Evolutionary conservation across 2,329 filamentous ascomycete species (phyloP).

Genomic region (Cyphellophora europaea): DNA sequence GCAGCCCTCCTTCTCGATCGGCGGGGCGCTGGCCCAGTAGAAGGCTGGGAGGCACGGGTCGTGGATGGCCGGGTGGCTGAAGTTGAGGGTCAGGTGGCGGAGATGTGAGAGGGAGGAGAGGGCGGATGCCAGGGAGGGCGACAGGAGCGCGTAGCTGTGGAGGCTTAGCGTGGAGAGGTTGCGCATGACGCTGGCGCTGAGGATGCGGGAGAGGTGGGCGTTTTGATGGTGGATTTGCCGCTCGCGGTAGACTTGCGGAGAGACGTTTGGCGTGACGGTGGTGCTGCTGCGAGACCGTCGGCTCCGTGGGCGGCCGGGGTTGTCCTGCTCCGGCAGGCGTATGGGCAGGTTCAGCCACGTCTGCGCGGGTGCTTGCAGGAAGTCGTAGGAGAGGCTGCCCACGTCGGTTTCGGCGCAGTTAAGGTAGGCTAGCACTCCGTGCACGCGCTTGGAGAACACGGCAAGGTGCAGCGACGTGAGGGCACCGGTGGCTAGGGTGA

Average conservation of each 20-base stretch:
- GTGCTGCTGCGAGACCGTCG: not conserved
- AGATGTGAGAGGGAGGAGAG: constrained; percentile 23
- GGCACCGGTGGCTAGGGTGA: constrained; percentile 21
- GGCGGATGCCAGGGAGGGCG: constrained; percentile 23
- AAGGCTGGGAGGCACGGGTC: constrained; percentile 21
- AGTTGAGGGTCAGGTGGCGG: constrained; percentile 25
- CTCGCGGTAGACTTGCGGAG: constrained; percentile 4
- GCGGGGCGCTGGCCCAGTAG: constrained; percentile 22
- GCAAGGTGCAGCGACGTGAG: constrained; percentile 23
- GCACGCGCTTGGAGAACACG: constrained; percentile 24
- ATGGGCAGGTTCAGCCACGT: not conserved
- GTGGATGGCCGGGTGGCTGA: constrained; percentile 26
- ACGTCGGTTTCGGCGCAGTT: constrained; percentile 14
- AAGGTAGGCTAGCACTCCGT: constrained; percentile 24
- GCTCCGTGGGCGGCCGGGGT: not conserved
- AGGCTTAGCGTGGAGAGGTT: constrained; percentile 12
- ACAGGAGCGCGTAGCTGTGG: constrained; percentile 21
- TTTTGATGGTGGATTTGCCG: constrained; percentile 14
- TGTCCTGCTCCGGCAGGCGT: not conserved
- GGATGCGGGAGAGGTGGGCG: constrained; percentile 7
- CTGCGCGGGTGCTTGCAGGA: not conserved
- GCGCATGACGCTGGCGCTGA: constrained; percentile 4
- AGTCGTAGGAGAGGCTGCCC: not conserved
- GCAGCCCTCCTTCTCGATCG: constrained; percentile 13
- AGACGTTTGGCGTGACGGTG: not conserved